A percentile compares a stretch with the other conserved stretches of the same genome.
phyloP scores from a whole-genome alignment of 306 rosid genomes.

The Lathyrus sativus region DNA sequence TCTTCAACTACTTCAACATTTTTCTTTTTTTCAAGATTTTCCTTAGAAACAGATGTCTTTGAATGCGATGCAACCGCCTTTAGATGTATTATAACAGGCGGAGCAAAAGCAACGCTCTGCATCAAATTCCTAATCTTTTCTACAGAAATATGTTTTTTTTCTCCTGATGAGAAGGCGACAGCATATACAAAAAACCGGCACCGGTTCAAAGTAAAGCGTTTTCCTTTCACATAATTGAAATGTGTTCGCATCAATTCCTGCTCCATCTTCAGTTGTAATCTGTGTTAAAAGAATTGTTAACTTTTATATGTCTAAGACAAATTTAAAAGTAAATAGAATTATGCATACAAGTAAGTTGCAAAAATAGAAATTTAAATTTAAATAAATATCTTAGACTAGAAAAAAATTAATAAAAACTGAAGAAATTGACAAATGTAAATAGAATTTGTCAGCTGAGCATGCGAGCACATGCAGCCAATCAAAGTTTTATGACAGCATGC shows the following conservation, averaged over 20 bases:
- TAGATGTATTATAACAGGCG: constrained; percentile 44
- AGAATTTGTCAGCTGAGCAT: constrained; percentile 12
- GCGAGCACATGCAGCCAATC: not conserved
- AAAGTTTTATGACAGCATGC: not conserved
- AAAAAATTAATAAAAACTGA: not conserved
- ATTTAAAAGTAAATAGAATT: constrained; percentile 21
- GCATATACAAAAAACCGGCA: constrained; percentile 45
- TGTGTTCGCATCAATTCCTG: constrained; percentile 26
- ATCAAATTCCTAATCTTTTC: constrained; percentile 41
- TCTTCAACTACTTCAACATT: constrained; percentile 47
- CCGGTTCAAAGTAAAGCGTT: constrained; percentile 37
- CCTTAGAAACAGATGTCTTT: constrained; percentile 46
- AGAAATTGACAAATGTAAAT: not conserved
- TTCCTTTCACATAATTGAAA: constrained; percentile 56
- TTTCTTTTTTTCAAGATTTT: constrained; percentile 38
- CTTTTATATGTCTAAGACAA: constrained; percentile 18
- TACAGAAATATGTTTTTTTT: constrained; percentile 35
- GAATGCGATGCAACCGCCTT: constrained; percentile 42
- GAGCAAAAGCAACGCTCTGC: constrained; percentile 44
- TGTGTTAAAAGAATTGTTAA: constrained; percentile 40
- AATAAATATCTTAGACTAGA: not conserved
- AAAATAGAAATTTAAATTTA: not conserved
- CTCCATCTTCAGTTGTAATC: constrained; percentile 31
- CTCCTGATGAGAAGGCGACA: constrained; percentile 44
- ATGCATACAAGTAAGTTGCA: constrained; percentile 7